A percentile compares a stretch with the other conserved stretches of the same genome.
Conservation (phyloP, 2,329 filamentous ascomycete genomes). For the Alternaria sp. region DNA sequence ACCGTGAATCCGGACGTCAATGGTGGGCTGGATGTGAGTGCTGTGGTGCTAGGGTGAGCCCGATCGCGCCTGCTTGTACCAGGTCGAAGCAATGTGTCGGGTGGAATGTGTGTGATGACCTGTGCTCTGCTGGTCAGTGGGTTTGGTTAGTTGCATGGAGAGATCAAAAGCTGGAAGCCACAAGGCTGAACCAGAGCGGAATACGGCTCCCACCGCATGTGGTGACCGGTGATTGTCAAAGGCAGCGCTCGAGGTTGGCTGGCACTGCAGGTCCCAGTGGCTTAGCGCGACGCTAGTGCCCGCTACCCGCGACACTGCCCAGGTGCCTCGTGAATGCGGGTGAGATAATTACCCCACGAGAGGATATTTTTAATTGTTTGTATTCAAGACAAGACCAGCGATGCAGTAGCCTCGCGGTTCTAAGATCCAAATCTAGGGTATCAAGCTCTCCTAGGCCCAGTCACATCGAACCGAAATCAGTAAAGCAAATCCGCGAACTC, state of each 20-base stretch:
- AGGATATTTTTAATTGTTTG: not conserved
- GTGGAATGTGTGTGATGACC: not conserved
- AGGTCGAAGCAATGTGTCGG: not conserved
- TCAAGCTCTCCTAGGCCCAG: not conserved
- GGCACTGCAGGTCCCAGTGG: not conserved
- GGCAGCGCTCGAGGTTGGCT: conserved; percentile 3
- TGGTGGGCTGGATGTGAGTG: not conserved
- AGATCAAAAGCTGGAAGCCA: not conserved
- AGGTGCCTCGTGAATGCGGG: not conserved
- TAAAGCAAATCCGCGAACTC: conserved; percentile 50
- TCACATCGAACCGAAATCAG: conserved; percentile 1
- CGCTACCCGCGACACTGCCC: not conserved
- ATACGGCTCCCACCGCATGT: not conserved
- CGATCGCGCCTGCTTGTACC: not conserved
- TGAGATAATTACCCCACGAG: not conserved
- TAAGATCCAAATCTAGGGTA: not conserved
- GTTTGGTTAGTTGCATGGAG: not conserved
- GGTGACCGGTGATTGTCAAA: not conserved
- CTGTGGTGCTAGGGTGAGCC: not conserved
- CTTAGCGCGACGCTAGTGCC: not conserved
- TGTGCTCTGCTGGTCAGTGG: not conserved
- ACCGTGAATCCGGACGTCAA: not conserved
- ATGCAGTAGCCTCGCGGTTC: not conserved
- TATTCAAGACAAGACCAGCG: not conserved
- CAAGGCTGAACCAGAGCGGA: not conserved